Base-by-base conservation (phyloP, 2,329 filamentous ascomycete species). In the Pezicula rhizophila region DNA sequence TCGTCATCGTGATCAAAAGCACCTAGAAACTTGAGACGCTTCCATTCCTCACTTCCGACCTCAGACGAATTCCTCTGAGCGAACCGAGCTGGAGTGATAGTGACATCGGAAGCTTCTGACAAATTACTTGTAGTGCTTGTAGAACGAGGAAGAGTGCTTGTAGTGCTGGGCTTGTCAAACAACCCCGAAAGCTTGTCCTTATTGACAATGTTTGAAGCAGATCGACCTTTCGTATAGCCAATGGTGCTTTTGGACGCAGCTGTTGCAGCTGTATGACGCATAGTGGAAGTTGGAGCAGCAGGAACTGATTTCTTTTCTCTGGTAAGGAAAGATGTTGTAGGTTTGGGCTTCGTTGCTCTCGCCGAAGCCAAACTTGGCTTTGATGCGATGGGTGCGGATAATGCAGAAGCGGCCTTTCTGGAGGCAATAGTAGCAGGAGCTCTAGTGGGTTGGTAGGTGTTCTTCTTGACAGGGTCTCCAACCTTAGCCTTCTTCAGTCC, bases 211-310 rank as follows among this genome's bases (percentile, higher is more conserved):
- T 66, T 66, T 17, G 73, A 73, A 2, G 75, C 70, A 10, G 71
- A 70, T 31, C 88, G 80, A 31, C 91, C 90, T 65, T 86, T 89
- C 48, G 80, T 87, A 64, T 95, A 96, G 14, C 91, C 91, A 38
- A 96, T 77, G 0, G 90, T 96, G 48, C 82, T 91, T 54, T 84
- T 81, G 2, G 90, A 95, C 5, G 82, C 82, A 5, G 79, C 79
- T 18, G 79, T 76, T 1, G 85, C 84, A 10, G 78, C 73, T 8
- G 76, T 76, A 54, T 80, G 78, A 42, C 82, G 79, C 57, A 79
- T 73, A 8, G 66, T 62, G n/a, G 74, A 73, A 3, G 71, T 68
- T 2, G 74, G 68, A 5, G 68, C 57, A 5, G 67, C 58, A n/a
- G 69, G 63, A 45, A 74, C 75, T 44, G 26, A 3, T 44, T 49